phyloP scores from a whole-genome alignment of 768 basidiomycete genomes.

The Phanerochaete sordida region DNA sequence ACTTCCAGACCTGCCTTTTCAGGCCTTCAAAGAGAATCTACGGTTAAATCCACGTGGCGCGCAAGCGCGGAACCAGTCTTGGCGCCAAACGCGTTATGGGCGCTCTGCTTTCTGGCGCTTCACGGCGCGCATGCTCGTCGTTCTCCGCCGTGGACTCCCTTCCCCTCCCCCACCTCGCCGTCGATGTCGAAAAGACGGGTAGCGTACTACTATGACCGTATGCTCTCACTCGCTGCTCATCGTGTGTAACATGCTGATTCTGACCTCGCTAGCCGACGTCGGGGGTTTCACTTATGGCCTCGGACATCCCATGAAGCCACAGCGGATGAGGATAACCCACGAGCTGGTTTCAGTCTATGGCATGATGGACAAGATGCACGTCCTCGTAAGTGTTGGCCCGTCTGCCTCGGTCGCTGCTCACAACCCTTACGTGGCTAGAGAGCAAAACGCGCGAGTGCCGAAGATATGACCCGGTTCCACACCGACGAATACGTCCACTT shows the following conservation, averaged over 20 bases:
- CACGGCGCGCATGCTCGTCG: background rate
- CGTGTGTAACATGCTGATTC: background rate
- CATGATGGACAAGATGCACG: conserved; percentile 92
- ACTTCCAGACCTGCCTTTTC: background rate
- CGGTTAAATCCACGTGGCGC: background rate
- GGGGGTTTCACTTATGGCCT: conserved; percentile 79
- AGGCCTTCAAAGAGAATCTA: background rate
- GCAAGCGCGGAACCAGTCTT: no score
- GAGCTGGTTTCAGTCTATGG: conserved; percentile 88
- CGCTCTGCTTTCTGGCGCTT: no score
- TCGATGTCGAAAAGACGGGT: conserved; percentile 55
- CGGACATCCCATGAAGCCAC: conserved; percentile 95
- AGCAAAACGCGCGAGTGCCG: conserved; percentile 30
- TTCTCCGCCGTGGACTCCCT: background rate
- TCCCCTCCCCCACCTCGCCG: background rate
- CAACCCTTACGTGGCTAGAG: background rate
- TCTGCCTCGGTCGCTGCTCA: background rate
- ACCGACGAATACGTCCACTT: conserved; percentile 99
- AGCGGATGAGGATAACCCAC: conserved; percentile 91
- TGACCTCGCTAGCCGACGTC: conserved; percentile 53
- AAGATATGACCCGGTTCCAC: conserved; percentile 86
- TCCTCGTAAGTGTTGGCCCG: conserved; percentile 56
- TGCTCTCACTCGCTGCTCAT: conserved; percentile 16
- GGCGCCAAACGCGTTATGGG: no score
- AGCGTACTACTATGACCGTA: conserved; percentile 78